Conservation (phyloP, 805 yeast genomes). For the Saturnispora ahearnii region DNA sequence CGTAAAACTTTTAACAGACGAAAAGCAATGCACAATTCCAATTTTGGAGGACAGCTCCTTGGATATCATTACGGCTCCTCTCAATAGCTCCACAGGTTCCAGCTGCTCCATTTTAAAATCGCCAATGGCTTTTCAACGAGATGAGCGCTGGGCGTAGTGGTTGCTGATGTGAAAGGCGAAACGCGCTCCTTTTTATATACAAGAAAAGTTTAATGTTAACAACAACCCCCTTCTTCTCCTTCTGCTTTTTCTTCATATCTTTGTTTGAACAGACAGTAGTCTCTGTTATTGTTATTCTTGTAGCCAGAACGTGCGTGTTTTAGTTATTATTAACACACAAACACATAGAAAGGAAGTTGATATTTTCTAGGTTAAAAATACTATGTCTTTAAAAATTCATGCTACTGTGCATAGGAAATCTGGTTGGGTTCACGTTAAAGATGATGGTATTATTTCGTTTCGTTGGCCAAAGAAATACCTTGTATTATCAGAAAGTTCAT, state of each 20-base stretch:
- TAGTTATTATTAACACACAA: too few relatives aligned
- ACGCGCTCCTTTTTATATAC: slow-evolving; percentile 4
- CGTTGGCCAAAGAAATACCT: slow-evolving; percentile 88
- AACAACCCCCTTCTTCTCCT: slow-evolving; percentile 5
- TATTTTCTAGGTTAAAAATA: too few relatives aligned
- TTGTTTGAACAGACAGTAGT: neutral
- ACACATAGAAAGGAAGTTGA: too few relatives aligned
- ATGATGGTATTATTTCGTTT: slow-evolving; percentile 82
- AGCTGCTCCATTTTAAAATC: neutral
- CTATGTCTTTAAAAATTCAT: slow-evolving; percentile 21
- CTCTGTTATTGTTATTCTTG: neutral
- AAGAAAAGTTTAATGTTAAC: slow-evolving; percentile 1
- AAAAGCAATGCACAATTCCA: neutral
- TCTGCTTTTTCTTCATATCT: neutral
- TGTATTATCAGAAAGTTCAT: slow-evolving; percentile 63
- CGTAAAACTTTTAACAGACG: neutral
- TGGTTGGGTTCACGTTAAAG: slow-evolving; percentile 91
- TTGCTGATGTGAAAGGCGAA: neutral
- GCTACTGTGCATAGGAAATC: slow-evolving; percentile 33
- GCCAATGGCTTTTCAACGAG: neutral
- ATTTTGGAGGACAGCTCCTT: neutral
- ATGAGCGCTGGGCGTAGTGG: slow-evolving; percentile 1
- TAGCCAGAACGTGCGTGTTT: too few relatives aligned
- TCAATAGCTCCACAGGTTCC: neutral
- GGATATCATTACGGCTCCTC: neutral